Percentiles rank a stretch among this genome's conserved stretches.
Evolutionary conservation across 306 rosid species (phyloP).

Genomic region (Macrotyloma uniflorum): DNA sequence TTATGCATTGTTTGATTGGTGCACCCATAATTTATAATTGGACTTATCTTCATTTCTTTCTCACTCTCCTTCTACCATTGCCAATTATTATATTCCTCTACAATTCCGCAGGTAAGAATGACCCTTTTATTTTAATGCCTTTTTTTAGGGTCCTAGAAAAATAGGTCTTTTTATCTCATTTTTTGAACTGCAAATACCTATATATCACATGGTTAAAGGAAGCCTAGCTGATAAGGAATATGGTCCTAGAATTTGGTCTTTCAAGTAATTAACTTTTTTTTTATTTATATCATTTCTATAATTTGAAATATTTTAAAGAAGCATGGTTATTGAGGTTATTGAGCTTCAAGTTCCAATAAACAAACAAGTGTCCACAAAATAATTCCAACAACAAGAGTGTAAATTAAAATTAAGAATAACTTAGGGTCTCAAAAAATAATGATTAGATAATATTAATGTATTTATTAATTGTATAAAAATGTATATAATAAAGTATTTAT

Average conservation of each 20-base stretch:
- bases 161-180: not conserved
- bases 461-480: too few relatives aligned
- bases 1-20: slow-evolving; percentile 30
- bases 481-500: not conserved
- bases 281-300: not conserved
- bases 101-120: slow-evolving; percentile 28
- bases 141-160: slow-evolving; percentile 12
- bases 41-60: slow-evolving; percentile 35
- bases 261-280: not conserved
- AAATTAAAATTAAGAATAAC: not conserved
- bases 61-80: slow-evolving; percentile 35
- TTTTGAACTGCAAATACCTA: not conserved
- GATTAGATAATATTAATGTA: too few relatives aligned
- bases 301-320: too few relatives aligned
- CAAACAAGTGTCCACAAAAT: too few relatives aligned
- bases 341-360: not conserved
- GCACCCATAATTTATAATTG: slow-evolving; percentile 36
- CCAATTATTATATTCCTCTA: slow-evolving; percentile 42
- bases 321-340: not conserved
- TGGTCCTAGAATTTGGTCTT: not conserved
- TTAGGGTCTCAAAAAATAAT: not conserved
- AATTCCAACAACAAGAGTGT: too few relatives aligned
- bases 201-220: not conserved
- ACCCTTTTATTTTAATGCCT: slow-evolving; percentile 27
- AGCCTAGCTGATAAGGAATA: not conserved